These are phyloP conservation scores for Saccharomycopsis capsularis DNA, from an alignment of 805 yeast species.

Conservation along the genomic window DNA sequence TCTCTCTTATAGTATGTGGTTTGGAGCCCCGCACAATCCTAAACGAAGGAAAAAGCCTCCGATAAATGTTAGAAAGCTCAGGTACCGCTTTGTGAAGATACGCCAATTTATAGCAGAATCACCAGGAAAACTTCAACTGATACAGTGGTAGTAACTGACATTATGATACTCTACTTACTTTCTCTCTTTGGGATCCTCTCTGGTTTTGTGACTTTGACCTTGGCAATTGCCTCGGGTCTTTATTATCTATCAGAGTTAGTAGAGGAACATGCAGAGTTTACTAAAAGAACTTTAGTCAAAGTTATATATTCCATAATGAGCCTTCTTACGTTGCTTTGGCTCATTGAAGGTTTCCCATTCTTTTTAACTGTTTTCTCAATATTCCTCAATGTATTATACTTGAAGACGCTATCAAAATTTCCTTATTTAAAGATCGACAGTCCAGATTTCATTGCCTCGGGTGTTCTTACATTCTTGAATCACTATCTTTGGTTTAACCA, in stretches of 20 bases:
- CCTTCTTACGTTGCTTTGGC: slow-evolving; percentile 47
- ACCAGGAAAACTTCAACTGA: too few species aligned
- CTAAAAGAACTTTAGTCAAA: slow-evolving; percentile 60
- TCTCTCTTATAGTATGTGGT: too few species aligned
- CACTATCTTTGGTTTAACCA: slow-evolving; percentile 88
- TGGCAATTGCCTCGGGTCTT: slow-evolving; percentile 81
- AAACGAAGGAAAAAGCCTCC: too few species aligned
- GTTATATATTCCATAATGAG: slow-evolving; percentile 57
- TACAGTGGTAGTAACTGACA: too few species aligned
- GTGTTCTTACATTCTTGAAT: slow-evolving; percentile 65
- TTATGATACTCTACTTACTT: slow-evolving; percentile 52
- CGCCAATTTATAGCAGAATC: too few species aligned
- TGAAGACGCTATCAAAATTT: slow-evolving; percentile 70
- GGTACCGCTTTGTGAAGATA: too few species aligned
- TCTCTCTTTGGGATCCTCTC: slow-evolving; percentile 53
- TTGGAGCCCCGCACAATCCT: too few species aligned
- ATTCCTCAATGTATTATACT: slow-evolving; percentile 62
- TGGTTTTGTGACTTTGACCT: slow-evolving; percentile 56
- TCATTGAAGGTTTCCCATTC: slow-evolving; percentile 78
- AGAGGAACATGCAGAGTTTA: slow-evolving; percentile 86
- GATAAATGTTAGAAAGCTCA: too few species aligned
- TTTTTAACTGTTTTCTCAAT: slow-evolving; percentile 60
- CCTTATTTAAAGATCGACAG: slow-evolving; percentile 76
- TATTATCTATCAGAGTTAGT: slow-evolving; percentile 88
- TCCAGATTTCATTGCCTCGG: slow-evolving; percentile 62